These are phyloP conservation scores for Penicillium occitanis DNA, from an alignment of 2,329 filamentous ascomycete species.

Conservation along the genomic window DNA sequence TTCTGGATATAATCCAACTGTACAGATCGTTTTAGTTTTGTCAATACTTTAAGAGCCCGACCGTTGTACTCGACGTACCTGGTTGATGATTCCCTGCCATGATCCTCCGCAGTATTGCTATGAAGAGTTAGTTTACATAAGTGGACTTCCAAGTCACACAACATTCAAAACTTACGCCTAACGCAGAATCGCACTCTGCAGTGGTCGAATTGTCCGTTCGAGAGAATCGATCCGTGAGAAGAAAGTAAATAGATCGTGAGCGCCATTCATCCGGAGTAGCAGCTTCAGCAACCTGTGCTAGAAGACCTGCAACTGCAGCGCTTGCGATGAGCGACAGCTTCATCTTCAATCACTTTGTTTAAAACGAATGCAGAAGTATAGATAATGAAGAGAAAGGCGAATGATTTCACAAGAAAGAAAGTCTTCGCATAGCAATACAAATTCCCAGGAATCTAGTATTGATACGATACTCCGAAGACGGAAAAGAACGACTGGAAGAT, in stretches of 20 bases:
- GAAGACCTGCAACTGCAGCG: slow-evolving; percentile 23
- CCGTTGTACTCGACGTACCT: slow-evolving; percentile 22
- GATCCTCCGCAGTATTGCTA: slow-evolving; percentile 48
- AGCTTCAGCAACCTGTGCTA: slow-evolving; percentile 29
- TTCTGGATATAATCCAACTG: slow-evolving; percentile 52
- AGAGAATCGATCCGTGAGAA: slow-evolving; percentile 49
- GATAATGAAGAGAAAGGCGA: neutral
- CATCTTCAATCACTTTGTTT: slow-evolving; percentile 23
- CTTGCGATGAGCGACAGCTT: slow-evolving; percentile 20
- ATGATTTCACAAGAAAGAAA: neutral
- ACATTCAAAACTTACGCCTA: slow-evolving; percentile 24
- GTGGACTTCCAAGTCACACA: neutral
- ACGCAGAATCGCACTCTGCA: slow-evolving; percentile 31
- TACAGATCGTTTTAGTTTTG: neutral
- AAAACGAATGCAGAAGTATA: neutral
- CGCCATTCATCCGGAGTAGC: slow-evolving; percentile 42
- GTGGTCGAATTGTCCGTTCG: slow-evolving; percentile 42
- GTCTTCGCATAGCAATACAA: neutral
- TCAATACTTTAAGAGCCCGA: no score
- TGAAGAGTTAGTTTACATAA: neutral
- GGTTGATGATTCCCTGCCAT: slow-evolving; percentile 48
- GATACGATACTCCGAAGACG: neutral
- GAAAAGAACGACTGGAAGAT: neutral
- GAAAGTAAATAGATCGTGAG: slow-evolving; percentile 47
- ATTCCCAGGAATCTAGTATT: neutral